Evolutionary conservation across 2,329 filamentous ascomycete species (phyloP), one percentile per base, ranked within the genome.

Genomic region (Simplicillium sp.): DNA sequence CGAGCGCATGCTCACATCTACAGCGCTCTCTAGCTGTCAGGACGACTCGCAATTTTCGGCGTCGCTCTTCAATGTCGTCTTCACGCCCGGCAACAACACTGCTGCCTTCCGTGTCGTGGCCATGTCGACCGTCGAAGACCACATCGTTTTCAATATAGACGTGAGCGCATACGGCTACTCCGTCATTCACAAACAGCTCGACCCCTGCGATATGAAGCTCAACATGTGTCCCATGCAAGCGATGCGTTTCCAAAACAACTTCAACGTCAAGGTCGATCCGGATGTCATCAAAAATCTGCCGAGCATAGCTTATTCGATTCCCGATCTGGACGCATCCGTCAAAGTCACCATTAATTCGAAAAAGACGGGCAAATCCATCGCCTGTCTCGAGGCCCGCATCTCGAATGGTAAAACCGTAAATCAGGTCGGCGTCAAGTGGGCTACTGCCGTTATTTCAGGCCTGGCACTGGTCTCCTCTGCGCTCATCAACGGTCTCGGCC

Each of bases 321-420:
- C 20, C 9, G 20, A 25, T 9, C 9, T 25, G 20, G 20, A 25
- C 9, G 20, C 20, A 9, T 25, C 20, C 5, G 20, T 25, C 9
- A 25, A 9, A 25, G 20, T 25, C 20, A 25, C 20, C 6, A 25
- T 25, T 25, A 25, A 25, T 25, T 25, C 20, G 20, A 25, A 5
- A 25, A 25, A 25, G 20, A 25, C 20, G 9, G 20, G 20, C 5
- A 64, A 73, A 39, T 79, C 73, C 52, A 75, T 94, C 39, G 87
- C 89, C 41, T 97, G 90, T 60, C 79, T 96, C 39, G 84, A 94
- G 67, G 88, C 88, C 36, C 71, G 81, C 46, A 73, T 96, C 40
- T 94, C 87, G 50, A 97, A 96, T 60, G 86, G 85, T 46, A 86
- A 95, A 65, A 94, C 88, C 1, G 89, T 96, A 39, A 81, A 95